A percentile compares a stretch with the other conserved stretches of the same genome.
These are phyloP conservation scores for Salix caprea DNA, from an alignment of 345 rosid genomes.

Conservation along the genomic window DNA sequence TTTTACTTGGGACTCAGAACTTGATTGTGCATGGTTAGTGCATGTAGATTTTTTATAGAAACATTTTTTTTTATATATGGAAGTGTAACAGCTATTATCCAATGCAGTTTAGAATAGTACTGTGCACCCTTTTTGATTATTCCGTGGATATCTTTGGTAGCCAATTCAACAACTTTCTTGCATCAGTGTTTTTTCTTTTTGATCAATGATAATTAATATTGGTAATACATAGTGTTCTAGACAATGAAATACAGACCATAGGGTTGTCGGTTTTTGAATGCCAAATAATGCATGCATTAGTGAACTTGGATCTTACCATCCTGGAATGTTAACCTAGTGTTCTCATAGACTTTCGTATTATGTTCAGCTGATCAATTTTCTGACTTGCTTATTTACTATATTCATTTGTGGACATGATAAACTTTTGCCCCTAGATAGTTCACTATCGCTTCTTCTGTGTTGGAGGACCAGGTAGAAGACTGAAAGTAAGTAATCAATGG, in stretches of 20 bases:
- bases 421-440: neutral
- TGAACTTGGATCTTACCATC: neutral
- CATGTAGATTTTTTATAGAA: neutral
- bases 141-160: neutral
- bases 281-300: neutral
- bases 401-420: neutral
- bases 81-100: neutral
- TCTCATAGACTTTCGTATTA: neutral
- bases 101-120: neutral
- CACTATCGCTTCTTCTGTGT: neutral
- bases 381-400: neutral
- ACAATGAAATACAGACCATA: neutral
- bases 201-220: neutral
- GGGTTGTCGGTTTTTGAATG: conserved; percentile 1
- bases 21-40: neutral
- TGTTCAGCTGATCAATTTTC: neutral
- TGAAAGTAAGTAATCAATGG: neutral
- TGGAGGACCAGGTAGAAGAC: neutral
- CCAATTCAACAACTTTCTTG: neutral
- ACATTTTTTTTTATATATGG: neutral
- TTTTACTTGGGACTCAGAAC: neutral
- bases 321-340: neutral
- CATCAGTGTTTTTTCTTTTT: neutral
- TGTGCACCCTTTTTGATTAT: neutral
- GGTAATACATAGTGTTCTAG: neutral